Evolutionary conservation across 2,329 filamentous ascomycete genomes (phyloP), one percentile per base, ranked within the genome.

Genomic region (Paecilomyces dactylethromorphus): DNA sequence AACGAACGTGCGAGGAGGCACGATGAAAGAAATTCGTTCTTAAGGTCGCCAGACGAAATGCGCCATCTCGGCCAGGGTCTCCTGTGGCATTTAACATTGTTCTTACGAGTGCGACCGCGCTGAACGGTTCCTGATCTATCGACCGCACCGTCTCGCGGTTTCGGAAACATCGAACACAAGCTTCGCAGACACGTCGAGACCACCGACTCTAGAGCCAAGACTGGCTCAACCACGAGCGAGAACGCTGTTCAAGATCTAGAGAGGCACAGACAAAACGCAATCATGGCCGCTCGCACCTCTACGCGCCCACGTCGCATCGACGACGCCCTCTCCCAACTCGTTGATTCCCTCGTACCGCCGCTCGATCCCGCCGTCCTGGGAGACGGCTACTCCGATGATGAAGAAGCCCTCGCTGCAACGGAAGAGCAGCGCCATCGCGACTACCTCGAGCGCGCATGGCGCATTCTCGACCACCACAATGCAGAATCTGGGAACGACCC

Each of bases 301-400:
- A 62, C 69, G 57, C 74, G 75, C 60, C 69, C 71, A 54, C 74
- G 74, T 60, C 75, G 75, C 61, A 71, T 77, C 60, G 75, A 78
- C 56, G 75, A 78, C 61, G 75, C 75, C 39, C 69, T 78, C 60
- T 74, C 72, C 58, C 75, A 77, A 63, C 69, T 78, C 24, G 68
- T 78, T 66, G 75, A 76, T 54, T 75, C 73, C 53, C 66, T 78
- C 49, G 67, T 74, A 50, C 75, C 74, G 26, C 68, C 73, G 22
- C 64, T 74, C 35, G 65, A 72, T n/a, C 64, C 68, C 22, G 62
- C 68, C 45, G 65, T 66, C 31, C 58, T 71, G 18, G 64, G 63
- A 52, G 66, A 69, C 58, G 66, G 72, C 50, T 68, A 68, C 62
- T 66, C 70, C 51, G 69, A 69, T 57, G 65, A 71, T 31, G 64